Evolutionary conservation across 768 basidiomycete genomes (phyloP), one percentile per base, ranked within the genome.

Genomic region (Tricholoma furcatifolium): DNA sequence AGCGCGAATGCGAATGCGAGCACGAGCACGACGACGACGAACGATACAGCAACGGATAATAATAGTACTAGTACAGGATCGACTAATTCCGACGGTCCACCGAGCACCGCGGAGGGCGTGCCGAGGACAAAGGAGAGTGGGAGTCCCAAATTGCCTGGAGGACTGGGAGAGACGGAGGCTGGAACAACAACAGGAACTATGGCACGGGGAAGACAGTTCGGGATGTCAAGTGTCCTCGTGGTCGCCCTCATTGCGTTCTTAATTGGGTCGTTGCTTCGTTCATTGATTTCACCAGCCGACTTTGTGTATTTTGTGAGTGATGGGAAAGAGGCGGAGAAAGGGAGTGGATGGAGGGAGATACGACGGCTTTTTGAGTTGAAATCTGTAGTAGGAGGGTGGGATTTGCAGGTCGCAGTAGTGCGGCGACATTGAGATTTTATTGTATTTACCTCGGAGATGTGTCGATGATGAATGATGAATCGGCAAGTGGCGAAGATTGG

Each of bases 231-330:
- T 38, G 69, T 96, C 53, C 63, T 97, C 60, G 73, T 93, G 54
- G 81, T 88, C 35, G 93, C 85, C 35, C 68, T 98, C 57, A 89
- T 97, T 61, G 87, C 89, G 23, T 94, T 98, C 69, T 73, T 98
- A 62, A 81, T 98, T 62, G 96, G 96, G 51, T 95, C 93, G 23
- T 74, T 98, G 50, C 72, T 97, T 55, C 83, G 96, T 50, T 93
- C 91, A 15, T 76, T 98, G 56, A 74, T 98, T 35, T 89, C 87
- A 6, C 91, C 96, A 40, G 91, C 88, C 14, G 96, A 97, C 70
- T 95, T 93, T 72, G 84, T 94, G 40, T 87, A 93, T 66, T 83
- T 91, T 39, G 86, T 81, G 60, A 76, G 74, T 58, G 83, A 85
- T 59, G 56, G 78, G 56, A 65, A 69, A 64, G 81, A 83, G 55